These are phyloP conservation scores for Tilletiaria anomala DNA, from an alignment of 1,284 basidiomycete genomes.

Conservation along the genomic window DNA sequence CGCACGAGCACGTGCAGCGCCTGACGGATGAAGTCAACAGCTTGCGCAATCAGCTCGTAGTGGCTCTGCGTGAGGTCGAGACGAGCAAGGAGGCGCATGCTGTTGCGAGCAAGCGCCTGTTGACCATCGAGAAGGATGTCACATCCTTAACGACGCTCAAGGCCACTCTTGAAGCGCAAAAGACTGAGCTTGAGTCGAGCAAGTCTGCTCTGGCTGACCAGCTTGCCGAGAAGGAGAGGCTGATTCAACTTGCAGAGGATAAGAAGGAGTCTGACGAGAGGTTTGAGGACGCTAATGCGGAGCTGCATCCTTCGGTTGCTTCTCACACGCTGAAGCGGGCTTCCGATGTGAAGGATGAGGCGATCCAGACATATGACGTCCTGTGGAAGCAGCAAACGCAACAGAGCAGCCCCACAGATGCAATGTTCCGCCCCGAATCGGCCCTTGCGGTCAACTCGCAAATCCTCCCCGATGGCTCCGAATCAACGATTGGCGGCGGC, in stretches of 20 bases:
- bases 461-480: not conserved
- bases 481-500: constrained; percentile 5
- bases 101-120: too few relatives aligned
- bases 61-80: too few relatives aligned
- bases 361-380: constrained; percentile 22
- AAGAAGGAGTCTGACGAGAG: constrained; percentile 1
- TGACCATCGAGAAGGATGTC: too few relatives aligned
- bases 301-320: too few relatives aligned
- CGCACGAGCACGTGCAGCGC: not conserved
- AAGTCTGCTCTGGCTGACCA: not conserved
- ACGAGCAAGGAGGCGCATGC: too few relatives aligned
- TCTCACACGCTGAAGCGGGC: too few relatives aligned
- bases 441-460: not conserved
- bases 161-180: too few relatives aligned
- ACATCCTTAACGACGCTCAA: too few relatives aligned
- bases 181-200: too few relatives aligned
- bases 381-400: constrained; percentile 13
- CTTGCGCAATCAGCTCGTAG: too few relatives aligned
- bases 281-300: too few relatives aligned
- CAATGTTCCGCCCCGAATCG: too few relatives aligned
- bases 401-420: not conserved
- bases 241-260: not conserved
- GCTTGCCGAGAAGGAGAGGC: not conserved
- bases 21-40: not conserved
- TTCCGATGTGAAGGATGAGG: constrained; percentile 17